Base-by-base conservation (phyloP, 345 rosid genomes). In the Ceriops decandra region DNA sequence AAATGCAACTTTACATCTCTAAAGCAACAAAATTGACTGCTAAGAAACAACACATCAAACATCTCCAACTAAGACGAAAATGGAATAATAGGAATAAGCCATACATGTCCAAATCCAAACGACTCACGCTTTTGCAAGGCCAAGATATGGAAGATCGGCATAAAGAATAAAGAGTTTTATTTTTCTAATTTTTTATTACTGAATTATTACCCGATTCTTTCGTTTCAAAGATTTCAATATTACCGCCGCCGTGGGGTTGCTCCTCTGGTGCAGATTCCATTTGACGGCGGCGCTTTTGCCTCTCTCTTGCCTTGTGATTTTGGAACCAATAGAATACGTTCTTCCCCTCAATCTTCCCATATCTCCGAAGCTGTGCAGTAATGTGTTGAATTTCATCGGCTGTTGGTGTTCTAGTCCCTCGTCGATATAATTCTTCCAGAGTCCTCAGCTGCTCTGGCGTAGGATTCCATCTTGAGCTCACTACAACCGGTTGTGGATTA, bases 321-420 rank as follows among this genome's bases (percentile, higher is more conserved):
- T 93, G 98, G 64, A 93, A 93, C 98, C 98, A 93, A 77, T 93
- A 93, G 75, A 93, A 93, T 31, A 93, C 97, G 57, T 93, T 93
- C 76, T 93, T 93, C 36, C 98, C 98, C 86, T 93, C 98, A 9
- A 93, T 93, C 84, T 88, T 93, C 0, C 98, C 98, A 56, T 84
- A 93, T 5, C 95, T 74, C 6, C 93, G 83, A 27, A 93, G 92
- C 82, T 91, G 96, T 9, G 87, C 78, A 1, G 98, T 89, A 49
- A 93, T 93, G 62, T 86, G 88, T 74, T 93, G 97, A 70, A 93
- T 93, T 72, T 93, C 90, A 20, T 91, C 98, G 0, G 98, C 90
- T 1, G 96, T 78, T 5, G 98, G 98, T 6, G 98, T 93, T 74
- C 97, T 81, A 3, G 97, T 93, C 35, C 98, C 98, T 26, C 83